These are phyloP conservation scores for Candida easanensis DNA, from an alignment of 805 yeast species.

Conservation along the genomic window DNA sequence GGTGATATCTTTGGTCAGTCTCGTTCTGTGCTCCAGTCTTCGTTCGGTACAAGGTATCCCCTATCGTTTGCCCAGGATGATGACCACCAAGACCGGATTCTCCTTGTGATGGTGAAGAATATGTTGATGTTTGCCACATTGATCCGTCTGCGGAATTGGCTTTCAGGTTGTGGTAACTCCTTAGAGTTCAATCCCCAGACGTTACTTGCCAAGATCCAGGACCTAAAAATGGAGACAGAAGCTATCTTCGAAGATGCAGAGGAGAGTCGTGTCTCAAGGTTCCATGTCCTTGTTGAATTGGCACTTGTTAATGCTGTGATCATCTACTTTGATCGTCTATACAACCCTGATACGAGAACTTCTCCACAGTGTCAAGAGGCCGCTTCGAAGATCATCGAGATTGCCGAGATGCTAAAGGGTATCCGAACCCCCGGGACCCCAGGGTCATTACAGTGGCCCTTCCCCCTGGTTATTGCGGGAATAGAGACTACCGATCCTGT, in stretches of 20 bases:
- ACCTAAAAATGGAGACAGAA: constrained; percentile 5
- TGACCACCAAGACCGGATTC: constrained; percentile 3
- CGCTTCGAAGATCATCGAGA: constrained; percentile 5
- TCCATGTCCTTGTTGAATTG: constrained; percentile 7
- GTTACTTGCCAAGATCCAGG: constrained; percentile 4
- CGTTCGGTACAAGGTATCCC: constrained; percentile 8
- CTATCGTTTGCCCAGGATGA: not conserved
- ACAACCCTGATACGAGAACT: constrained; percentile 8
- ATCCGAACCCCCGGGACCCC: constrained; percentile 7
- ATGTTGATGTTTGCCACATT: constrained; percentile 11
- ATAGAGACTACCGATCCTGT: constrained; percentile 7
- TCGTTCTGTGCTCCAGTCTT: not conserved
- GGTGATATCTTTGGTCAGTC: constrained; percentile 5
- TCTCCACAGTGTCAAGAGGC: constrained; percentile 6
- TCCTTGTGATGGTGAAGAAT: constrained; percentile 10
- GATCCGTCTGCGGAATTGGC: constrained; percentile 8
- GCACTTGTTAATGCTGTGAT: constrained; percentile 6
- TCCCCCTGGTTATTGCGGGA: constrained; percentile 10
- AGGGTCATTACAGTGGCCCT: constrained; percentile 12
- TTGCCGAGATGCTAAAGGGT: not conserved
- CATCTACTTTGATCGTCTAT: constrained; percentile 7
- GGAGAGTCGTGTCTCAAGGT: constrained; percentile 1
- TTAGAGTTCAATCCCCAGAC: constrained; percentile 8
- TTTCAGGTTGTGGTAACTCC: constrained; percentile 8
- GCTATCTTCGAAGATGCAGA: not conserved